Conservation (phyloP, 2,329 filamentous ascomycete genomes). For the Penicillium sp. region DNA sequence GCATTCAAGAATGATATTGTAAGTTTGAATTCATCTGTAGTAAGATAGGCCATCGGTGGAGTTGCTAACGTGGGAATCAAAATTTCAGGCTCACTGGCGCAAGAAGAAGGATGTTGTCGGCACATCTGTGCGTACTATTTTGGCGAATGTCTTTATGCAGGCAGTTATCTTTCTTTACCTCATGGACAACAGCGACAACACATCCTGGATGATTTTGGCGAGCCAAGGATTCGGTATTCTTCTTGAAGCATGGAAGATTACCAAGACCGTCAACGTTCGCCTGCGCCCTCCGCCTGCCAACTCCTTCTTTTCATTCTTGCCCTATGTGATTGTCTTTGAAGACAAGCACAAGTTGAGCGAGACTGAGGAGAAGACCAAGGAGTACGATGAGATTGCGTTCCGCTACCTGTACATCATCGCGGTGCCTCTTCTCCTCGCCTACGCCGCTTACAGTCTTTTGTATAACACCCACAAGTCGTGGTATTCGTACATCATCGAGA, state of each 20-base stretch:
- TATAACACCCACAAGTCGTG: constrained; percentile 97
- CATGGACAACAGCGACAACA: constrained; percentile 95
- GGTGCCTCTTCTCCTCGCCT: constrained; percentile 84
- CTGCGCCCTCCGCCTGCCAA: constrained; percentile 68
- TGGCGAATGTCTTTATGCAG: constrained; percentile 99
- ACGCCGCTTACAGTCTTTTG: constrained; percentile 85
- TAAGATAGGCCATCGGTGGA: too few relatives aligned
- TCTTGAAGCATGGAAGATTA: constrained; percentile 90
- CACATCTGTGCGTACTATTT: constrained; percentile 91
- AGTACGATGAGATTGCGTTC: constrained; percentile 98
- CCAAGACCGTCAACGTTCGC: constrained; percentile 88
- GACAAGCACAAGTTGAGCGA: constrained; percentile 96
- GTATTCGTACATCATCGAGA: constrained; percentile 96
- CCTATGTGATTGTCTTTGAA: constrained; percentile 82
- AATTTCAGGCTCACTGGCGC: constrained; percentile 74
- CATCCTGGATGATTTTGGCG: constrained; percentile 97
- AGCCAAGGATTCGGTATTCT: constrained; percentile 84
- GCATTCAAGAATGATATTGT: constrained; percentile 96
- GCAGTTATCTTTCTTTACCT: constrained; percentile 93
- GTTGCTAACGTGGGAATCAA: constrained; percentile 16
- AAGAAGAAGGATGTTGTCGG: constrained; percentile 99
- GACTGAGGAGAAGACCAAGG: constrained; percentile 95
- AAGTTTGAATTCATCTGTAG: constrained; percentile 27
- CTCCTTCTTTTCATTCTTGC: constrained; percentile 72
- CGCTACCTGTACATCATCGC: constrained; percentile 92